Evolutionary conservation across 805 yeast genomes (phyloP).

Genomic region (Ogataea naganishii): DNA sequence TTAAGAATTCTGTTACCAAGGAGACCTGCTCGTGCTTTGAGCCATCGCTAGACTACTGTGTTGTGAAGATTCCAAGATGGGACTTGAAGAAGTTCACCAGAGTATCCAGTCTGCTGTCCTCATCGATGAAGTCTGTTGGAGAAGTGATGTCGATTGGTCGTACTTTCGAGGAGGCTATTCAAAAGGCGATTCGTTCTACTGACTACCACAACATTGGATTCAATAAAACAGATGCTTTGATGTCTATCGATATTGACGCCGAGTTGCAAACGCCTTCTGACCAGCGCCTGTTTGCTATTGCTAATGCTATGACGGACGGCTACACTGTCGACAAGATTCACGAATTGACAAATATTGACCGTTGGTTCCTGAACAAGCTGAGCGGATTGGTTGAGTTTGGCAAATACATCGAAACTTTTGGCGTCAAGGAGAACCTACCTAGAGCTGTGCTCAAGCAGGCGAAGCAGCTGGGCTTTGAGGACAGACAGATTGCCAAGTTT

Average conservation of each 20-base stretch:
- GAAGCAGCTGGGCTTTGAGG: slow-evolving; percentile 94
- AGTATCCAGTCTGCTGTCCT: slow-evolving; percentile 78
- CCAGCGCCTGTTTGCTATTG: slow-evolving; percentile 92
- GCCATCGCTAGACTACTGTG: slow-evolving; percentile 95
- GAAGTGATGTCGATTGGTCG: slow-evolving; percentile 98
- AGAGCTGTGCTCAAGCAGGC: slow-evolving; percentile 64
- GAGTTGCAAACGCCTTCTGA: slow-evolving; percentile 97
- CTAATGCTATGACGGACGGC: slow-evolving; percentile 84
- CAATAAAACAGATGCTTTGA: slow-evolving; percentile 71
- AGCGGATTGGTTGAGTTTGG: slow-evolving; percentile 68
- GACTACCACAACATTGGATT: slow-evolving; percentile 96
- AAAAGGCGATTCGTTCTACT: slow-evolving; percentile 93
- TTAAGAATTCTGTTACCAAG: slow-evolving; percentile 87
- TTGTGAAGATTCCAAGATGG: slow-evolving; percentile 98
- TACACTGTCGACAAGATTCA: slow-evolving; percentile 90
- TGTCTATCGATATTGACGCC: slow-evolving; percentile 86
- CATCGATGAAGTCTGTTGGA: slow-evolving; percentile 98
- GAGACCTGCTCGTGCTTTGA: slow-evolving; percentile 95
- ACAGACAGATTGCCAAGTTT: slow-evolving; percentile 89
- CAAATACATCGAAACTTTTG: slow-evolving; percentile 46
- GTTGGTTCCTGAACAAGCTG: slow-evolving; percentile 91
- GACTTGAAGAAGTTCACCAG: slow-evolving; percentile 92
- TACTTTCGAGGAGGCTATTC: slow-evolving; percentile 95
- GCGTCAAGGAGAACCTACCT: slow-evolving; percentile 55
- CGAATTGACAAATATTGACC: slow-evolving; percentile 85